phyloP scores from a whole-genome alignment of 2,329 filamentous ascomycete species.

The Paraphoma chrysanthemicola region DNA sequence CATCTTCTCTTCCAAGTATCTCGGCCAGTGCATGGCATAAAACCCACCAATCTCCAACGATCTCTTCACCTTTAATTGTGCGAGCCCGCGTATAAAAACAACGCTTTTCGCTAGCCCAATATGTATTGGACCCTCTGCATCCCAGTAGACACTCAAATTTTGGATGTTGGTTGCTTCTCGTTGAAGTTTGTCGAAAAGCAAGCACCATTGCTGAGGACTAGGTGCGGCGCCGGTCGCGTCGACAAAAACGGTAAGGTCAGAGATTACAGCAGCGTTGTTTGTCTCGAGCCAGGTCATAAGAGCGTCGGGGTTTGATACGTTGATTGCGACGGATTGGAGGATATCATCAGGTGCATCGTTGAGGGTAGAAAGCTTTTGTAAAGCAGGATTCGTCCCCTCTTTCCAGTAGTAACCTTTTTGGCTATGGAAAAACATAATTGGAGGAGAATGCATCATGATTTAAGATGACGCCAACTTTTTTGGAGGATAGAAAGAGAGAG shows the following conservation, averaged over 20 bases:
- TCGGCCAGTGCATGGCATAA: conserved; percentile 16
- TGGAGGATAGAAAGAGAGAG: not conserved
- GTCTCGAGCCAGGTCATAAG: conserved; percentile 16
- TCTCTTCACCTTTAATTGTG: conserved; percentile 15
- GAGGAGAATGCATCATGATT: conserved; percentile 15
- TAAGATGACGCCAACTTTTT: not conserved
- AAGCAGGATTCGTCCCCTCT: conserved; percentile 13
- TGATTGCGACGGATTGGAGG: conserved; percentile 12
- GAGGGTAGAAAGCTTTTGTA: conserved; percentile 14
- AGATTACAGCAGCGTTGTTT: conserved; percentile 20
- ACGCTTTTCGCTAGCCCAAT: conserved; percentile 14
- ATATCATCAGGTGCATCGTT: conserved; percentile 12
- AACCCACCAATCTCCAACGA: conserved; percentile 16
- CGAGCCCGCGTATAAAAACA: conserved; percentile 15
- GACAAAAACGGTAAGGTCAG: conserved; percentile 14
- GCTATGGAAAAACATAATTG: conserved; percentile 16
- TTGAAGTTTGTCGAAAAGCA: conserved; percentile 17
- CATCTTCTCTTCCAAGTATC: conserved; percentile 18
- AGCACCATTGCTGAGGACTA: conserved; percentile 16
- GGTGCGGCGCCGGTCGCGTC: conserved; percentile 10
- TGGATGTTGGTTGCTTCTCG: conserved; percentile 15
- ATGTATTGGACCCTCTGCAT: conserved; percentile 13
- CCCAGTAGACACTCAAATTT: conserved; percentile 17
- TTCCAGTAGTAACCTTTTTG: conserved; percentile 14
- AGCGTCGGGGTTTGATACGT: conserved; percentile 13